phyloP scores from a whole-genome alignment of 2,329 filamentous ascomycete species.

The Trichoderma asperellum region DNA sequence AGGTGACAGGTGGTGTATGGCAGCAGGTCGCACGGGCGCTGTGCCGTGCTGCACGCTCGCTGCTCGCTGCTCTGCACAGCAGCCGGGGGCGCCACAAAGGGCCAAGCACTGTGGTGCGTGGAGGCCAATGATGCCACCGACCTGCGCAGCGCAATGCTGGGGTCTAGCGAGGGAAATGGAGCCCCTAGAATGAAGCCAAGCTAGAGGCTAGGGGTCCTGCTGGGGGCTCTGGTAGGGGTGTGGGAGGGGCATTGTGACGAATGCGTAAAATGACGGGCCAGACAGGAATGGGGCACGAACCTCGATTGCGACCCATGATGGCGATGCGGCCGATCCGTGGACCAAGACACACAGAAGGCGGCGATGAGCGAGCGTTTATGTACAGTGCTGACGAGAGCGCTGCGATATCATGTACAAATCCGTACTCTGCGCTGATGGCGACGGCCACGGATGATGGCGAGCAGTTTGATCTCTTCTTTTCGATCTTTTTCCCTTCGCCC shows the following conservation, averaged over 20 bases:
- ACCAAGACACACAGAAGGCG: background rate
- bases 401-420: constrained; percentile 16
- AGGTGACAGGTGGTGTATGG: background rate
- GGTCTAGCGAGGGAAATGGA: constrained; percentile 14
- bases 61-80: background rate
- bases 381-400: background rate
- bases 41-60: background rate
- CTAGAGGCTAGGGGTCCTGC: constrained; percentile 19
- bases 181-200: constrained; percentile 4
- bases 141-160: constrained; percentile 9
- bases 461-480: background rate
- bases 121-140: constrained; percentile 21
- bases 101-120: background rate
- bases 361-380: background rate
- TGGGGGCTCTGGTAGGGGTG: constrained; percentile 13
- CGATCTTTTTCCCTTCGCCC: background rate
- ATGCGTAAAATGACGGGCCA: constrained; percentile 5
- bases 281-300: constrained; percentile 47
- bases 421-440: background rate
- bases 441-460: background rate
- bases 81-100: background rate
- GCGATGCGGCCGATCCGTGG: constrained; percentile 21
- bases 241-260: constrained; percentile 15
- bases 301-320: constrained; percentile 61
- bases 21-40: background rate